phyloP scores from a whole-genome alignment of 768 basidiomycete species.

The Lentinus tigrinus region DNA sequence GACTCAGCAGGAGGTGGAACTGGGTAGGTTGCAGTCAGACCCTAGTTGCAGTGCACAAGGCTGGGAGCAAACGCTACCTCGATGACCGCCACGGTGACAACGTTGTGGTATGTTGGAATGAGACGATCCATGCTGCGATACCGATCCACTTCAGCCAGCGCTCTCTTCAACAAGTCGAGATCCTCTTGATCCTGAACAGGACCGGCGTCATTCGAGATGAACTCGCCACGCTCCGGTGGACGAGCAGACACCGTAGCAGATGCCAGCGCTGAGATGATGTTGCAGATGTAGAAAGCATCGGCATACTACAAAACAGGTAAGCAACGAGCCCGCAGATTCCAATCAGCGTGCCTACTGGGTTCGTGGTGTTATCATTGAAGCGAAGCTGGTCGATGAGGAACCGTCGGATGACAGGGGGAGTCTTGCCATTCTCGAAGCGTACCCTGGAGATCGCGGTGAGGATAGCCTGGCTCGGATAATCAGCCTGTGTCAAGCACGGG shows the following conservation, averaged over 20 bases:
- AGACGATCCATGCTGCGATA: conserved; percentile 94
- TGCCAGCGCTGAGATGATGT: conserved; percentile 79
- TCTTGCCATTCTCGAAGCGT: conserved; percentile 84
- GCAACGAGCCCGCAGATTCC: conserved; percentile 1
- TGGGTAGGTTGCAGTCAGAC: conserved; percentile 33
- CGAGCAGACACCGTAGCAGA: conserved; percentile 75
- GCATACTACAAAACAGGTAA: conserved; percentile 58
- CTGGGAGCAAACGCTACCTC: conserved; percentile 55
- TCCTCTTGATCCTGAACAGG: conserved; percentile 70
- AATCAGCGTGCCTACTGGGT: conserved; percentile 56
- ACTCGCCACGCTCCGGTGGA: conserved; percentile 78
- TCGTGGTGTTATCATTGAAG: conserved; percentile 93
- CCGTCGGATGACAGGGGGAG: conserved; percentile 79
- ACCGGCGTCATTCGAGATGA: conserved; percentile 65
- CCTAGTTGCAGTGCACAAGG: not conserved
- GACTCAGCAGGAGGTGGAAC: conserved; percentile 79
- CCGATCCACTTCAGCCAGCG: conserved; percentile 79
- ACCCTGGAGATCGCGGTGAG: conserved; percentile 83
- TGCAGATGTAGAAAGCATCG: conserved; percentile 88
- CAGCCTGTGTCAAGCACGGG: too few species aligned
- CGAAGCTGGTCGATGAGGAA: conserved; percentile 91
- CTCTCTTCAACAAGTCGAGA: conserved; percentile 66
- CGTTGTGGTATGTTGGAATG: conserved; percentile 92
- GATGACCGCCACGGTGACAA: conserved; percentile 85
- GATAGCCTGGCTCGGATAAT: too few species aligned